Base-by-base conservation (phyloP, 768 basidiomycete genomes). In the Mycena sanguinolenta region DNA sequence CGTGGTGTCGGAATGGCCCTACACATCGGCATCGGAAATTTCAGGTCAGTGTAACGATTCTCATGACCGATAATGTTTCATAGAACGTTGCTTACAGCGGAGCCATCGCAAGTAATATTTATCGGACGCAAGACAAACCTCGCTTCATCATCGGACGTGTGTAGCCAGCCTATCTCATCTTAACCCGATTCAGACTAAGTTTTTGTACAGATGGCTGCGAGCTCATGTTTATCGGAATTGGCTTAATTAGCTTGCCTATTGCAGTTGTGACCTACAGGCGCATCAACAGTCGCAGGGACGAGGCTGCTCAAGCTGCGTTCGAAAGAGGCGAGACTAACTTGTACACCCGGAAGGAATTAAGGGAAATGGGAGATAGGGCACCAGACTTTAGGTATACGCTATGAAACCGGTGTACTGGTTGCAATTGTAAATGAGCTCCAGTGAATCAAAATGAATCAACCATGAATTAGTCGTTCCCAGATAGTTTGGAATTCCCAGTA, bases 201-300 rank as follows among this genome's bases (percentile, higher is more conserved):
- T 28, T 28, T 25, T 58, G 57, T 42, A 28, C 58, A 91, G 91
- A 92, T 74, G 89, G 81, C 3, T 58, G 91, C 21, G 90, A 91
- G 77, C 80, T 92, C 32, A 90, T 90, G 89, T 91, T 92, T 66
- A 84, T 92, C 28, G 88, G 87, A 4, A 89, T 93, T 39, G 91
- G 91, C 0, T 81, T 91, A 74, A 81, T 91, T 9, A 74, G 77
- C 34, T 72, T 89, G 1, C 88, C 88, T 0, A 78, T 87, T 30
- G 80, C 85, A 10, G 83, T 87, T 7, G 44, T 90, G 7, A 53
- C 78, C 3, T 92, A 92, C 76, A 84, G 63, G 46, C 82, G 83
- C 42, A 89, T 92, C 78, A 92, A 92, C 77, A 75, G 77, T 19
- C 78, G 80, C 66, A 82, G 91, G 32, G 91, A 91, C 39, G 78